phyloP scores from a whole-genome alignment of 805 yeast species.

The Yarrowia bubula region DNA sequence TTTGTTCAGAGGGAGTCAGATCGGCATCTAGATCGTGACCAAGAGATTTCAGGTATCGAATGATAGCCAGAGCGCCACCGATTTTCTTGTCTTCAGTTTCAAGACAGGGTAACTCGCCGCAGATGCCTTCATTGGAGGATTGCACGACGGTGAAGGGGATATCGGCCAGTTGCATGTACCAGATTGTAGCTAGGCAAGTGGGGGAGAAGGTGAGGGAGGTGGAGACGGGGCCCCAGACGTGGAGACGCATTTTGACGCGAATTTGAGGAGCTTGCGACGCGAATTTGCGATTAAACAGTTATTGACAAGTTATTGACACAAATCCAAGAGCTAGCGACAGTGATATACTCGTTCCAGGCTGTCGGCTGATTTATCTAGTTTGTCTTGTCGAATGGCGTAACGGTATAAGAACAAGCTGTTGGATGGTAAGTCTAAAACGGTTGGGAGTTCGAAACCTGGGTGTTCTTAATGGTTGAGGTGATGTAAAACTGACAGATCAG shows the following conservation, averaged over 20 bases:
- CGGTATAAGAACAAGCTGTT: too few relatives aligned
- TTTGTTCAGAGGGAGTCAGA: not conserved
- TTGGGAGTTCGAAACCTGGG: too few relatives aligned
- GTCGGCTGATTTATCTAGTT: too few relatives aligned
- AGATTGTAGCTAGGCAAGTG: constrained; percentile 34
- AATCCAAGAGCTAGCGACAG: too few relatives aligned
- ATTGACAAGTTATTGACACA: too few relatives aligned
- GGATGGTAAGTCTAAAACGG: too few relatives aligned
- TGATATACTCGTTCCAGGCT: too few relatives aligned
- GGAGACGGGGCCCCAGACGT: constrained; percentile 34
- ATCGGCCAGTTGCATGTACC: constrained; percentile 29
- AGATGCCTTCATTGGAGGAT: constrained; percentile 31
- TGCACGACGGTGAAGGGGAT: constrained; percentile 29
- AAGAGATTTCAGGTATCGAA: constrained; percentile 27
- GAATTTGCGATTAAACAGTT: too few relatives aligned
- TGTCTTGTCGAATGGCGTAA: too few relatives aligned
- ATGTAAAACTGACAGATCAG: too few relatives aligned
- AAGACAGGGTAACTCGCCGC: constrained; percentile 33
- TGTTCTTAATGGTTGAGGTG: too few relatives aligned
- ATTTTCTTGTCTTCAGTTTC: constrained; percentile 8
- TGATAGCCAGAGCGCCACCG: constrained; percentile 31
- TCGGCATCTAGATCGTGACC: constrained; percentile 1
- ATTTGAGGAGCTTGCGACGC: not conserved
- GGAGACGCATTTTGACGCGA: constrained; percentile 24
- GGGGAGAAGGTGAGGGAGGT: constrained; percentile 34